Evolutionary conservation across 2,329 filamentous ascomycete genomes (phyloP).

Genomic region (Xylaria sp.): DNA sequence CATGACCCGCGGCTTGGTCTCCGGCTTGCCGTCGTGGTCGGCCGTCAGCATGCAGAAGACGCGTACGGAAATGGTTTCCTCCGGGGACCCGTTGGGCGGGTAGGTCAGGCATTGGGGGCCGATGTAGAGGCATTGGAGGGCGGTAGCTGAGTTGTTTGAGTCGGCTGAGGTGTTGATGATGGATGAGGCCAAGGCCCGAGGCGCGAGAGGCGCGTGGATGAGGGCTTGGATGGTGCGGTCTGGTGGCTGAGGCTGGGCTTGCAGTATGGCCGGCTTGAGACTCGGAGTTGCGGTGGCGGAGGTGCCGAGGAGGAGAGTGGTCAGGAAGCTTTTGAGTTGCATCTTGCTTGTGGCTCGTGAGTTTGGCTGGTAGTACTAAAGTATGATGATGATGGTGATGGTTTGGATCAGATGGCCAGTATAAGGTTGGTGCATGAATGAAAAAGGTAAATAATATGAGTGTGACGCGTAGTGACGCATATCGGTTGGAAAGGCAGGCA

Average conservation of each 20-base stretch:
- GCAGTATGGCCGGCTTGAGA: no score
- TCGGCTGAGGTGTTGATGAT: background rate
- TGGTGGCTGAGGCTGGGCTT: background rate
- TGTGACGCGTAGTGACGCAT: no score
- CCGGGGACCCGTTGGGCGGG: background rate
- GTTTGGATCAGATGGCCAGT: no score
- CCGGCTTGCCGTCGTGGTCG: background rate
- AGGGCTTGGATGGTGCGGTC: background rate
- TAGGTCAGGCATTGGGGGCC: constrained; percentile 2
- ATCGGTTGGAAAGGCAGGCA: no score
- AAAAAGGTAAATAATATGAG: no score
- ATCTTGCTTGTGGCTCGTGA: no score
- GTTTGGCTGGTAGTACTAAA: no score
- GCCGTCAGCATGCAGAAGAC: background rate
- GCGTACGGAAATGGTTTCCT: background rate
- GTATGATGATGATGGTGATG: no score
- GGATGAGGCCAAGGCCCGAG: background rate
- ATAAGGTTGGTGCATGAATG: no score
- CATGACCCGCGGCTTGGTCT: background rate
- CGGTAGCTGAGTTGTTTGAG: background rate
- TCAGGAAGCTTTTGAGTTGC: no score
- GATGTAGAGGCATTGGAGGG: background rate
- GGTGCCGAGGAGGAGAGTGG: no score
- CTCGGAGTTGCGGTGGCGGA: no score
- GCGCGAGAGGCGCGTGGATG: background rate